Evolutionary conservation across 495 filamentous ascomycete genomes (phyloP), one percentile per base, ranked within the genome.

Genomic region (Neurospora terricola): DNA sequence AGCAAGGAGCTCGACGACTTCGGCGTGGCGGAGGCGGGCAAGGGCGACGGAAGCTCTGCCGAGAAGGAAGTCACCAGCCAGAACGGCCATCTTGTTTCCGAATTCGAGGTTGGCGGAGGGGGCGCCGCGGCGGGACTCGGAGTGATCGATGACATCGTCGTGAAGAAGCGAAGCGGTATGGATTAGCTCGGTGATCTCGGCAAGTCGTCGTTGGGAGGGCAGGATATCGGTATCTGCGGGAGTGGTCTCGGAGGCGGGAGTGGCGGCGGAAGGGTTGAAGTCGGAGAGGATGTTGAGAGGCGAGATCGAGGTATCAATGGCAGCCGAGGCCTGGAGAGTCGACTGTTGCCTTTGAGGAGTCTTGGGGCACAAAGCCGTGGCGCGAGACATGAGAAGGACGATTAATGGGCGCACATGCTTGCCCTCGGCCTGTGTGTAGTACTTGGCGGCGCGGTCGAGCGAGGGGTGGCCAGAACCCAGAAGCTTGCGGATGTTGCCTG

Each of bases 21-120:
- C 96, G 40, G 94, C 92, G 75, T 98, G 91, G 11, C 96, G 88
- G 72, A 99, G 82, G 36, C 96, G 90, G 10, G 96, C 96, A 40
- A 99, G 85, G 34, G 95, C 95, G 18, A 98, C 95, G 0, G 96
- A 98, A 2, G 96, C 96, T 38, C 96, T 87, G 1, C 96, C 94
- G 16, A 99, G 86, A 54, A 99, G 86, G 78, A 98, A 99, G 80
- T 99, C 96, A 18, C 96, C 96, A 0, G 96, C 96, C 73, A 99
- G 83, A 1, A 99, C 95, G 6, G 96, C 95, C 93, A 98, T 97
- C 83, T 99, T 99, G 83, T 99, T 99, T 69, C 96, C 96, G 75
- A 97, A 98, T 70, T 92, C 92, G 70, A 93, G 86, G 77, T 98
- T 99, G 14, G 96, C 96, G 5, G 93, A 96, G 36, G 92, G 93